These are phyloP conservation scores for Parathielavia appendiculata DNA, from an alignment of 495 filamentous ascomycete genomes.

Conservation along the genomic window DNA sequence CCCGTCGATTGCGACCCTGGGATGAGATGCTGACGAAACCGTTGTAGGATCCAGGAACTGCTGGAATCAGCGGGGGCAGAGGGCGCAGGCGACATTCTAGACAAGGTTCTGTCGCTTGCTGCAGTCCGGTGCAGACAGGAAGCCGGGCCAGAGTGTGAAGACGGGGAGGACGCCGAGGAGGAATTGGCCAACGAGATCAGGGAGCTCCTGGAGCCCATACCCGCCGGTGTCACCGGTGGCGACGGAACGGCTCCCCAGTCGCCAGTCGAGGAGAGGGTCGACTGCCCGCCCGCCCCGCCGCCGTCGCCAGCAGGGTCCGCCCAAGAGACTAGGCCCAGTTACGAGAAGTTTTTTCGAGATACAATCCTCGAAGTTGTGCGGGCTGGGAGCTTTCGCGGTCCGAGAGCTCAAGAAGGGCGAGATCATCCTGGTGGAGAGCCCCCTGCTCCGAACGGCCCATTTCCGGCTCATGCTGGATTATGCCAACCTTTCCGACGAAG, in stretches of 20 bases:
- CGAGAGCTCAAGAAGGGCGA: constrained; percentile 24
- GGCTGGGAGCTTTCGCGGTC: constrained; percentile 31
- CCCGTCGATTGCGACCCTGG: neutral
- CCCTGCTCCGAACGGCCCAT: constrained; percentile 20
- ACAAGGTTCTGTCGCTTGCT: neutral
- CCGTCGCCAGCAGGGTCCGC: neutral
- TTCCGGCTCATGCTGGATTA: constrained; percentile 19
- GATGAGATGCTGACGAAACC: neutral
- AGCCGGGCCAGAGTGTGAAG: neutral
- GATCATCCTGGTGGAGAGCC: constrained; percentile 27
- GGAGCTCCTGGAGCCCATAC: neutral
- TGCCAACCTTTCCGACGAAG: constrained; percentile 11
- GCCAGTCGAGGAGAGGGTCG: neutral
- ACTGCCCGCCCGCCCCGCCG: neutral
- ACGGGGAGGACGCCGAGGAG: neutral
- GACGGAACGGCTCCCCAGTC: neutral
- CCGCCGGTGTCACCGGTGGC: neutral
- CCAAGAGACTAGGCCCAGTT: neutral
- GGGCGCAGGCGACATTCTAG: neutral
- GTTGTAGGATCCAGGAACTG: neutral
- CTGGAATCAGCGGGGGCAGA: neutral
- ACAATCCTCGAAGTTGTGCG: constrained; percentile 23
- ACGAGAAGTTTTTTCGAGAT: constrained; percentile 22
- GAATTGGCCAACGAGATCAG: neutral
- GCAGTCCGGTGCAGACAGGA: neutral